Evolutionary conservation across 73 alveolate genomes (phyloP).

Genomic region (Paramecium pentaurelia): DNA sequence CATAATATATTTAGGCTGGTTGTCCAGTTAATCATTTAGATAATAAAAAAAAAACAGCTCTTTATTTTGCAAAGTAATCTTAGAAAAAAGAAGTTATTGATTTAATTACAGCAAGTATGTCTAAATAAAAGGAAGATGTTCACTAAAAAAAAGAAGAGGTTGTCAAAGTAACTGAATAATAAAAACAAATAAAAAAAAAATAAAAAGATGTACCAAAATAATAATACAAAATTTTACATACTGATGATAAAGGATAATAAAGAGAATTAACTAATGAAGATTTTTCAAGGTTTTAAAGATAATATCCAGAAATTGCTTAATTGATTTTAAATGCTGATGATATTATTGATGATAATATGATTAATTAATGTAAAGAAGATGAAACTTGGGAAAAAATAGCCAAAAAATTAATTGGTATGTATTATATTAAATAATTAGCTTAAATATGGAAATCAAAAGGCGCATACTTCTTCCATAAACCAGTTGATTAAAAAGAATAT

Average conservation of each 20-base stretch:
- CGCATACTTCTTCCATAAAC: slow-evolving; percentile 87
- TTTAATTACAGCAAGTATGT: slow-evolving; percentile 40
- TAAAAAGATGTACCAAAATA: slow-evolving; percentile 42
- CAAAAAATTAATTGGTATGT: slow-evolving; percentile 67
- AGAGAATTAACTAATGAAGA: slow-evolving; percentile 61
- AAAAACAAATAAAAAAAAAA: slow-evolving; percentile 3
- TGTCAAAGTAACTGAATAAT: slow-evolving; percentile 24
- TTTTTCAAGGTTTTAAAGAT: slow-evolving; percentile 11
- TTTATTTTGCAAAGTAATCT: slow-evolving; percentile 76
- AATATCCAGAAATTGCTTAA: slow-evolving; percentile 61
- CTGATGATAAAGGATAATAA: slow-evolving; percentile 62
- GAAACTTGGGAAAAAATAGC: slow-evolving; percentile 61
- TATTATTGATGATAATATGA: slow-evolving; percentile 50
- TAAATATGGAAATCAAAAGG: slow-evolving; percentile 86
- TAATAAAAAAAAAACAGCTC: slow-evolving; percentile 71
- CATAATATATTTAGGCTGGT: slow-evolving; percentile 52
- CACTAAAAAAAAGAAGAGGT: not conserved
- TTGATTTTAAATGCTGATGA: slow-evolving; percentile 50
- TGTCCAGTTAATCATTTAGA: slow-evolving; percentile 79
- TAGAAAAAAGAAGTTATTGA: slow-evolving; percentile 70
- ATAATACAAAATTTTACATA: slow-evolving; percentile 36
- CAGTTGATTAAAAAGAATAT: slow-evolving; percentile 86
- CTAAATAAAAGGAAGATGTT: not conserved
- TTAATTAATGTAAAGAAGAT: slow-evolving; percentile 49
- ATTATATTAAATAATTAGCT: not conserved